phyloP scores from a whole-genome alignment of 768 basidiomycete species.

The Phlegmacium glaucopus region DNA sequence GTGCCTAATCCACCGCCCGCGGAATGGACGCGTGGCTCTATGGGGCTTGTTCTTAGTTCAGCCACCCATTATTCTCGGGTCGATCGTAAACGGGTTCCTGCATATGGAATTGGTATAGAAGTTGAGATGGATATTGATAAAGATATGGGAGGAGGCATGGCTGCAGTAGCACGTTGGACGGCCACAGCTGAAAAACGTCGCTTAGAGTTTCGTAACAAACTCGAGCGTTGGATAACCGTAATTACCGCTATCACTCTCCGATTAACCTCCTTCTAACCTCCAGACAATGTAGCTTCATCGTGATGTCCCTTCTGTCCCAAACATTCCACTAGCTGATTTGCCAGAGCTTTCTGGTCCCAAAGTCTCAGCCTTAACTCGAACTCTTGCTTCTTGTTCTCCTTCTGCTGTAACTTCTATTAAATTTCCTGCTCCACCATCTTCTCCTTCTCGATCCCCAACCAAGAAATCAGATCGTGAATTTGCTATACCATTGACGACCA shows the following conservation, averaged over 20 bases:
- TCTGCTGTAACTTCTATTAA: conserved; percentile 48
- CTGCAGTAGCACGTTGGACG: conserved; percentile 86
- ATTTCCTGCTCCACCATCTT: conserved; percentile 35
- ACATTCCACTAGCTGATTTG: conserved; percentile 62
- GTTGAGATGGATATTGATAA: conserved; percentile 85
- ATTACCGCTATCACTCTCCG: conserved; percentile 10
- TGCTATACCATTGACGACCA: conserved; percentile 51
- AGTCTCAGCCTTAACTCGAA: conserved; percentile 65
- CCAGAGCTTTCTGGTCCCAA: conserved; percentile 57
- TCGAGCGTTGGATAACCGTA: conserved; percentile 66
- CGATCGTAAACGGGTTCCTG: conserved; percentile 66
- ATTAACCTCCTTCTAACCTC: conserved; percentile 2
- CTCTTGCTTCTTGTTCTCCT: conserved; percentile 72
- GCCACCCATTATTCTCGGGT: conserved; percentile 70
- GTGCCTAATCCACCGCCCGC: conserved; percentile 32
- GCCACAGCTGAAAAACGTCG: conserved; percentile 62
- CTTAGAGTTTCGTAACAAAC: conserved; percentile 52
- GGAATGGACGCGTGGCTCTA: conserved; percentile 78
- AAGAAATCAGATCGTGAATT: conserved; percentile 37
- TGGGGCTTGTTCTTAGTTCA: conserved; percentile 74
- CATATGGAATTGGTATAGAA: conserved; percentile 84
- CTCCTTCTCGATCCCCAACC: conserved; percentile 40
- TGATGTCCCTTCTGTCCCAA: conserved; percentile 40
- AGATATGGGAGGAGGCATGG: conserved; percentile 80
- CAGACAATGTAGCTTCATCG: conserved; percentile 46